Evolutionary conservation across 495 filamentous ascomycete genomes (phyloP), one percentile per base, ranked within the genome.

Genomic region (Neurospora sp.): DNA sequence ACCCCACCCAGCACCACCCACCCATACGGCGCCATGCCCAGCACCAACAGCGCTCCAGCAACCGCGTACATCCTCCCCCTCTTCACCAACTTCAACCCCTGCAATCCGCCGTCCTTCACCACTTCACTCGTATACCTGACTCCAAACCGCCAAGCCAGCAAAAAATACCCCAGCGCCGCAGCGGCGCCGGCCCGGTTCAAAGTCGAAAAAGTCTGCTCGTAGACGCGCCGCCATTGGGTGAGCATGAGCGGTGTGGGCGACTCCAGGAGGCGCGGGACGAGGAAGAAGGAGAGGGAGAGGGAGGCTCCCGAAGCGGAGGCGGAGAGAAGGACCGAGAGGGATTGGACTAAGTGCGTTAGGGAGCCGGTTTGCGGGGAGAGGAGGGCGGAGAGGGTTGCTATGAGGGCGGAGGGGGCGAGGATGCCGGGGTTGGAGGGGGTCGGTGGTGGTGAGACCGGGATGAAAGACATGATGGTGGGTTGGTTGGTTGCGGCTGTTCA

Each of bases 161-260:
- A 89, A 40, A 78, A 76, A 71, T 82, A 86, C 8, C 80, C 75
- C 0, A 81, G 5, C 0, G 81, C 73, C 0, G 83, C 77, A 27
- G 81, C 27, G 17, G 79, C 65, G 0, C 81, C 75, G 7, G 84
- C 70, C 1, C 76, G 44, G 0, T 83, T 81, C 22, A 84, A 79
- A 35, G 78, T 68, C 12, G 45, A 44, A 27, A 76, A 79, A 45
- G 84, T 87, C 3, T 53, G 71, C 40, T 76, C 35, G 77, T 77
- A 85, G 37, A 79, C 72, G 27, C 69, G 72, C 61, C 75, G 59
- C 87, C 86, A 90, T 77, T 89, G 87, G 17, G 73, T 75, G 20
- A 86, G 84, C 69, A 89, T 81, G 12, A 89, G 75, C 0, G 85
- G 82, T 6, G 82, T 76, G 0, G 89, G 89, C 1, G 86, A 84